These are phyloP conservation scores for Fragosphaeria purpurea DNA, from an alignment of 2,329 filamentous ascomycete species.

Conservation along the genomic window DNA sequence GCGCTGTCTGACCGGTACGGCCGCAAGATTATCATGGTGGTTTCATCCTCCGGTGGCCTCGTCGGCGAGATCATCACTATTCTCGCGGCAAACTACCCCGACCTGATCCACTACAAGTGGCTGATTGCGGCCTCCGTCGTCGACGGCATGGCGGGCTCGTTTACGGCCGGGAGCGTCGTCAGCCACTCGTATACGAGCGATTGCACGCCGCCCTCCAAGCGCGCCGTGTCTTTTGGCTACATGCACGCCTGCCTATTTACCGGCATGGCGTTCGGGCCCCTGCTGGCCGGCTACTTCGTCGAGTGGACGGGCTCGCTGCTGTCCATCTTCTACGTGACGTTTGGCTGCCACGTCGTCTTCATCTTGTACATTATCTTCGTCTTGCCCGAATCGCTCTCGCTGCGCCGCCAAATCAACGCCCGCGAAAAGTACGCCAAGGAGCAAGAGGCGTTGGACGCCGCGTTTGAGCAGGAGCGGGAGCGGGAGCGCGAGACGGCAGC, in stretches of 20 bases:
- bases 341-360: conserved; percentile 65
- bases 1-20: conserved; percentile 81
- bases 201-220: conserved; percentile 68
- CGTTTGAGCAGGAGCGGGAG: conserved; percentile 12
- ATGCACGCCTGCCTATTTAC: conserved; percentile 82
- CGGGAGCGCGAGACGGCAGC: not conserved
- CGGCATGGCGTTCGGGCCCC: conserved; percentile 79
- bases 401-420: conserved; percentile 58
- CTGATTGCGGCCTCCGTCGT: conserved; percentile 65
- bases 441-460: conserved; percentile 26
- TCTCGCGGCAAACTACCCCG: conserved; percentile 64
- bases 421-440: conserved; percentile 53
- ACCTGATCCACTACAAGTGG: conserved; percentile 65
- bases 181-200: conserved; percentile 83
- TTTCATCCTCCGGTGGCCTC: conserved; percentile 67
- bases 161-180: conserved; percentile 68
- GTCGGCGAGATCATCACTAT: conserved; percentile 68
- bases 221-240: conserved; percentile 78
- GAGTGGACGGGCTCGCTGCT: conserved; percentile 64
- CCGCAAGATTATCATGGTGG: conserved; percentile 60
- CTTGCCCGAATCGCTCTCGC: conserved; percentile 77
- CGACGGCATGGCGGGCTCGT: conserved; percentile 81
- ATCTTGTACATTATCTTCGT: conserved; percentile 60
- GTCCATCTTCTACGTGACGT: conserved; percentile 72
- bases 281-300: conserved; percentile 71